Evolutionary conservation across 208 protist genomes (phyloP), one percentile per base, ranked within the genome.

Genomic region (Trypanosoma conorhini): DNA sequence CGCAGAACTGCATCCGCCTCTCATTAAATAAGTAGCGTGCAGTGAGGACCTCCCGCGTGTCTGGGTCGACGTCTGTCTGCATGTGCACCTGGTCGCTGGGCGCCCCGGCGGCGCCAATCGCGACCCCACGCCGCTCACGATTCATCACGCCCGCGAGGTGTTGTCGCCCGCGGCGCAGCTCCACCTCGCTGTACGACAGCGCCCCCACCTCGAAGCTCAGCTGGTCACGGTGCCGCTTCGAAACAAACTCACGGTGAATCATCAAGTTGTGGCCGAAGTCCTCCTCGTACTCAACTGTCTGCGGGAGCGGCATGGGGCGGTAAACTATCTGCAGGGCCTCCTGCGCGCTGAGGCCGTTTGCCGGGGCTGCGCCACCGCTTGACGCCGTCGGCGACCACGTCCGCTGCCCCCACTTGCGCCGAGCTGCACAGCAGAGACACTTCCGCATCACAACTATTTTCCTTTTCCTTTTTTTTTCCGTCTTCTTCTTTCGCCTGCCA

Each of bases 241-340:
- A 89, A 35, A 96, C 73, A 52, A 87, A 96, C 81, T 96, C 87
- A 50, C 91, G 91, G 63, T 96, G 91, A 33, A 96, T 87, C 74
- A 94, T 91, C 71, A 96, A 76, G 62, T 86, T 94, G 55, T 70
- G 74, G 17, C 87, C 87, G 71, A 91, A 96, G 70, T 96, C 91
- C 65, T 96, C 87, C 67, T 96, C 87, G 76, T 93, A 92, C 78
- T 96, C 87, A 0, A 96, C 91, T 26, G 86, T 93, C 35, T 91
- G 77, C 19, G 65, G 60, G 24, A 71, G 78, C 42, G 91, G 91
- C 87, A 94, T 86, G 12, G 91, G 91, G 17, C 91, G 87, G 77
- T 96, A 93, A 15, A 82, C 84, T 44, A 96, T 90, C 44, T 93
- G 82, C 38, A 91, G 77, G 17, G 87, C 85, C 71, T 96, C 87